Evolutionary conservation across 441 rosid species (phyloP), one percentile per base, ranked within the genome.

Genomic region (Pelargonium australe): DNA sequence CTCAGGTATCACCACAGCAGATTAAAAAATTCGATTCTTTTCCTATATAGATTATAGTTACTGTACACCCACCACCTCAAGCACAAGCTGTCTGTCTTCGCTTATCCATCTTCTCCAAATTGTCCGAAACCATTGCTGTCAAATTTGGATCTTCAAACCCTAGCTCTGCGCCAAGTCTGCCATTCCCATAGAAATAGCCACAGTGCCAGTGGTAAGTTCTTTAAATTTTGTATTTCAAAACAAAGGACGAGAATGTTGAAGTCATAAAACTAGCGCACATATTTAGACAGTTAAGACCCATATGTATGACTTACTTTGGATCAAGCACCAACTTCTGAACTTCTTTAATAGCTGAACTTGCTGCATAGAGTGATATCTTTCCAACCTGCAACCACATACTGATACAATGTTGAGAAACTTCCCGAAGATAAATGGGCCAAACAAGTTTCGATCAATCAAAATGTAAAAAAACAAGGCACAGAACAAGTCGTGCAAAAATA

Each of bases 321-420:
- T 92, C 96, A 68, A 90, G 95, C 53, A 92, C 92, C 84, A 92
- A 79, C 78, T 87, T 89, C 84, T 92, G 96, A 75, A 92, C 90
- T 80, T 95, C 99, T 80, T 87, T 95, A 73, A 95, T 92, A 61
- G 95, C 92, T 65, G 97, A 90, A 83, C 98, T 95, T 69, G 99
- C 99, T 68, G 97, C 92, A 68, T 95, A 95, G 25, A 95, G 72
- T n/a, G 95, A 87, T 67, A 86, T 89, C 82, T 95, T 92, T 61
- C 96, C 99, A 1, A 85, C 95, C 99, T 95, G 89, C 75, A 72
- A 37, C 58, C 69, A 69, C 68, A 70, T 65, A 17, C 43, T 76
- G 72, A 16, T 53, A 60, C 62, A 72, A 43, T 55, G 44, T 65
- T 51, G 51, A 53, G 47, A 65, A 53, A 67, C 47, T 17, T 25